Base-by-base conservation (phyloP, 2,329 filamentous ascomycete species). In the Cladosporium sp. region DNA sequence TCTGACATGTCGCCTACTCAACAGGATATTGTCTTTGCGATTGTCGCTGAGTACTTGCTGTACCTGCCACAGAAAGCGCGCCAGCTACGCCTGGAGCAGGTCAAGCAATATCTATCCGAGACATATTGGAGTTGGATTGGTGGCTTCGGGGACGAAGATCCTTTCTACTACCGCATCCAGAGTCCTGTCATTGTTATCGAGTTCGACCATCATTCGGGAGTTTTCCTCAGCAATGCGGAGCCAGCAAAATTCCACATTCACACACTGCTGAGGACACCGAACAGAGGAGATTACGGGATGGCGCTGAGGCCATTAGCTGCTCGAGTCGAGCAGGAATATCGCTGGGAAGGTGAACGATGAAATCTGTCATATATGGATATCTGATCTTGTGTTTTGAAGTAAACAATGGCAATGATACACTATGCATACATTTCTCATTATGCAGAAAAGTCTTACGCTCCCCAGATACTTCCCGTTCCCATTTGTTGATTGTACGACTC, bases 41-140 rank as follows among this genome's bases (percentile, higher is more conserved):
- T 91, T 48, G 72, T 87, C 28, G 71, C 80, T 24, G 79, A 89
- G 59, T 91, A 88, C 64, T 74, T 89, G 1, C 73, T 89, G 0
- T 92, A 90, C 61, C 80, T 90, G 0, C 89, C 89, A 0, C 65
- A 72, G 0, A 66, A 68, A 10, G 79, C 87, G 0, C 78, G 86
- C 1, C 66, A 77, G 49, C 68, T 82, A 4, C 81, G 83, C 15
- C 69, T 90, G 1, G 71, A 75, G 1, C 77, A 85, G 37, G 77
- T 86, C 47, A 75, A 78, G 51, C 66, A 70, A 3, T 80, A 82
- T 69, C 83, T 87, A 57, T 65, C 74, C n/a, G 87, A 91, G 76
- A 92, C 88, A 4, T 89, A 89, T 66, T 92, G 90, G 68, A 83
- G 81, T 68, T 93, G 89, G 88, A 91, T 92, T 55, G 89, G 89